These are phyloP conservation scores for Epithemia pelagica DNA, from an alignment of 108 stramenopile species.

Conservation along the genomic window DNA sequence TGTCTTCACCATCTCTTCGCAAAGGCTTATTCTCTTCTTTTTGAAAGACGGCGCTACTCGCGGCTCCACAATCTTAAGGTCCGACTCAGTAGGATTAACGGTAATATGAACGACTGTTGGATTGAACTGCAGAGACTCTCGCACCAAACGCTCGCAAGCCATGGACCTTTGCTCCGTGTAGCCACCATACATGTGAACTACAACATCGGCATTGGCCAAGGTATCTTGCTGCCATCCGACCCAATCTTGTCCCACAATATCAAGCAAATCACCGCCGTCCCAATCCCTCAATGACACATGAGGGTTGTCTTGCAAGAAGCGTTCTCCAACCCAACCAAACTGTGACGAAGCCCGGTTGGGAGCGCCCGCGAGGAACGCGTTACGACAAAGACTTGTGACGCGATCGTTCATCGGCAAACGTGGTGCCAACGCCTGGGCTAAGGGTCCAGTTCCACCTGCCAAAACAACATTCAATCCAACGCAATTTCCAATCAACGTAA, in stretches of 20 bases:
- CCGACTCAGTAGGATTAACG: slow-evolving; percentile 53
- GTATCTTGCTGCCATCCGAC: slow-evolving; percentile 80
- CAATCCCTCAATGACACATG: slow-evolving; percentile 66
- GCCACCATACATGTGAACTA: slow-evolving; percentile 75
- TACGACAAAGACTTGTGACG: slow-evolving; percentile 72
- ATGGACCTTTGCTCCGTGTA: slow-evolving; percentile 72
- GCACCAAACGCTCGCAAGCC: slow-evolving; percentile 64
- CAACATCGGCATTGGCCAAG: slow-evolving; percentile 48
- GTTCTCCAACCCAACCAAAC: slow-evolving; percentile 71
- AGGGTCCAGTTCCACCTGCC: slow-evolving; percentile 70
- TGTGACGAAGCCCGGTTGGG: slow-evolving; percentile 61
- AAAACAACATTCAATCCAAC: slow-evolving; percentile 50
- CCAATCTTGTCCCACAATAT: slow-evolving; percentile 77
- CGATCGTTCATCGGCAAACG: slow-evolving; percentile 40
- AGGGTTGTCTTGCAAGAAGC: slow-evolving; percentile 43
- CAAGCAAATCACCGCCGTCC: slow-evolving; percentile 82
- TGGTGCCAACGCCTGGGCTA: slow-evolving; percentile 46
- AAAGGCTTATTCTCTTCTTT: slow-evolving; percentile 43
- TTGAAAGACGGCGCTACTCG: slow-evolving; percentile 40
- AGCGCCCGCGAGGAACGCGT: slow-evolving; percentile 70
- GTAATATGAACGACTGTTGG: slow-evolving; percentile 53
- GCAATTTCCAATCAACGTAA: not conserved
- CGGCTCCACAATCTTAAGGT: slow-evolving; percentile 40
- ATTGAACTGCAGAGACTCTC: slow-evolving; percentile 60
- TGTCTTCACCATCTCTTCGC: slow-evolving; percentile 64